Conservation (phyloP, 169 alveolate genomes). For the Cryptosporidium canis region DNA sequence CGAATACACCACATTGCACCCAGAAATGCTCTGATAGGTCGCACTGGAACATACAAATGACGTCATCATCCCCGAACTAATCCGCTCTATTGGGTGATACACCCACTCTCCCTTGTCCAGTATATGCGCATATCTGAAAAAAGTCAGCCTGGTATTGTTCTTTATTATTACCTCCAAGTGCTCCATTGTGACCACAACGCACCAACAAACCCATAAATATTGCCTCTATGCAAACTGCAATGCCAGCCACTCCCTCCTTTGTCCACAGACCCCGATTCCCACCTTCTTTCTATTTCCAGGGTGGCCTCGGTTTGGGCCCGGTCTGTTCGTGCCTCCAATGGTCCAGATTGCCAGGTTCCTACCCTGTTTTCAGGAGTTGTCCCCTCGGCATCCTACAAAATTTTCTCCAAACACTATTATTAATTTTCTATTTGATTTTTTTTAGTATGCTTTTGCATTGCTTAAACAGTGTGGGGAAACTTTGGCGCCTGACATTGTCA, state of each 20-base stretch:
- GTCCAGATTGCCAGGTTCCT: background rate
- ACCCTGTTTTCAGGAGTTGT: background rate
- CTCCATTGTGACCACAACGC: slow-evolving; percentile 17
- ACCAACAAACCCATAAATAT: background rate
- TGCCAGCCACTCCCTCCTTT: no score
- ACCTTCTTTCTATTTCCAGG: background rate
- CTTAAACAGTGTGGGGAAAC: slow-evolving; percentile 50
- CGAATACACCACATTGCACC: slow-evolving; percentile 36
- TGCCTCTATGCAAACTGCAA: no score
- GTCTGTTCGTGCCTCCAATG: background rate
- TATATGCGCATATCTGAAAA: slow-evolving; percentile 35
- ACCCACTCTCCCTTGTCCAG: slow-evolving; percentile 67
- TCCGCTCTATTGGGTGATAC: slow-evolving; percentile 56
- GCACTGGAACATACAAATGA: slow-evolving; percentile 58
- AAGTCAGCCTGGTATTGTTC: slow-evolving; percentile 55
- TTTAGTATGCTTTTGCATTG: background rate
- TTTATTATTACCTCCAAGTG: slow-evolving; percentile 50
- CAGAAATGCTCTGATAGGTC: slow-evolving; percentile 7
- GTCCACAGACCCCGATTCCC: background rate
- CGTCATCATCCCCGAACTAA: slow-evolving; percentile 26
- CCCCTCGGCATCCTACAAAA: background rate
- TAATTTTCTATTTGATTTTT: background rate
- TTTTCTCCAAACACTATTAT: background rate
- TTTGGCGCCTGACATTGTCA: slow-evolving; percentile 56
- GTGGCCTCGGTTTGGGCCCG: background rate